Base-by-base conservation (phyloP, 2,329 filamentous ascomycete species). In the Aureobasidium sp. region DNA sequence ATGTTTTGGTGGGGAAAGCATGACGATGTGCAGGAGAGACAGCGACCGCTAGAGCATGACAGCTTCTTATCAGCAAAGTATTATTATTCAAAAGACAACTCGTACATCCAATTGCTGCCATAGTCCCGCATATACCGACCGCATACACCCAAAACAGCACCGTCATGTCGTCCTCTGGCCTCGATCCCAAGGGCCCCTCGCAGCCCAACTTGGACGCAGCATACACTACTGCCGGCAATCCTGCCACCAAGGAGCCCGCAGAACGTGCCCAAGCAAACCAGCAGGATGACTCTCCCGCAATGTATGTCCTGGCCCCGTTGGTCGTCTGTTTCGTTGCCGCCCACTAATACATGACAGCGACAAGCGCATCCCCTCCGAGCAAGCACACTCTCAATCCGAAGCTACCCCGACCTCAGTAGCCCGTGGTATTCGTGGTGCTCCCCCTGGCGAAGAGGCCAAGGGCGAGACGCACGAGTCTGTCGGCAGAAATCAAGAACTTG, bases 141-240 rank as follows among this genome's bases (percentile, higher is more conserved):
- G 20, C 36, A 60, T 12, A 60, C 36, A 20, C 5, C 8, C 34
- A 41, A 8, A 34, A 31, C 44, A 49, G 2, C 22, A 41, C 45
- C 59, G 64, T n/a, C 47, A 68, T 56, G 60, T 78, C 76, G 72
- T 57, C 53, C 39, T 73, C 74, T 36, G 73, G 68, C 42, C 72
- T 77, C 65, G 69, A 75, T 63, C 76, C 76, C 55, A 69, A 68
- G 41, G 76, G 72, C 39, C 72, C 75, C 31, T 75, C 77, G 31
- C 78, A 81, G 67, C 79, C 79, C 20, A 71, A 73, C 52, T 70
- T 72, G 34, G 60, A 74, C 64, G 71, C 78, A 67, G 78, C 75
- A 59, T 81, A 81, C 74, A 74, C 73, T 14, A 78, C 77, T 2
- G 69, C 75, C 2, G 76, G 75, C 65, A 81, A 81, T 68, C 74